Evolutionary conservation across 345 rosid genomes (phyloP).

Genomic region (Kernera saxatilis): DNA sequence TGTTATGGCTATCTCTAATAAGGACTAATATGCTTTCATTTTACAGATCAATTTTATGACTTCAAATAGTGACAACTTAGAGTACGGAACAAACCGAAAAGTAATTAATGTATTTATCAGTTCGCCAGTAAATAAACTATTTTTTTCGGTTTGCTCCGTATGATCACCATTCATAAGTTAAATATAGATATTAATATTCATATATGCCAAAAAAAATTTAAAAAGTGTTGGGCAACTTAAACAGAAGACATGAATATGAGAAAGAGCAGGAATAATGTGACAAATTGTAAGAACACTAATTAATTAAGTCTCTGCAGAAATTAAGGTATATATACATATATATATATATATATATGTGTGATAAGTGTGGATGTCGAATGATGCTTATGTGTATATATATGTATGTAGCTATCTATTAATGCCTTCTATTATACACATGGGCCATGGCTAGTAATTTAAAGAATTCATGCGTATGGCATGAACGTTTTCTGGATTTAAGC

Average conservation of each 20-base stretch:
- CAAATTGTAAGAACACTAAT: conserved; percentile 13
- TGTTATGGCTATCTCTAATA: conserved; percentile 1
- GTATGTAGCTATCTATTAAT: conserved; percentile 22
- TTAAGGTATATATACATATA: conserved; percentile 15
- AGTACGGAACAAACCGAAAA: neutral
- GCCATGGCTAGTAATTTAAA: conserved; percentile 32
- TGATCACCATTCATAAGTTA: neutral
- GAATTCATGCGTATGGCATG: conserved; percentile 31
- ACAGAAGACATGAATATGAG: conserved; percentile 4
- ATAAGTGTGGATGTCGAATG: neutral
- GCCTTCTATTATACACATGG: conserved; percentile 21
- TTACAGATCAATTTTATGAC: neutral
- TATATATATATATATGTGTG: neutral
- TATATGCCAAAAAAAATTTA: neutral
- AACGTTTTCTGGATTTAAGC: conserved; percentile 24
- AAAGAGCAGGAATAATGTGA: conserved; percentile 8
- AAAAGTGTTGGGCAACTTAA: neutral
- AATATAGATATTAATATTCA: neutral
- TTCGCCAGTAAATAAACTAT: neutral
- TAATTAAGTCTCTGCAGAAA: neutral
- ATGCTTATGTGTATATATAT: neutral
- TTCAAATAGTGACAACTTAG: neutral
- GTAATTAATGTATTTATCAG: neutral
- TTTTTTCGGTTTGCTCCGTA: neutral
- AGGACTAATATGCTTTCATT: conserved; percentile 1